Base-by-base conservation (phyloP, 2,329 filamentous ascomycete species). In the Calonectria naviculata region DNA sequence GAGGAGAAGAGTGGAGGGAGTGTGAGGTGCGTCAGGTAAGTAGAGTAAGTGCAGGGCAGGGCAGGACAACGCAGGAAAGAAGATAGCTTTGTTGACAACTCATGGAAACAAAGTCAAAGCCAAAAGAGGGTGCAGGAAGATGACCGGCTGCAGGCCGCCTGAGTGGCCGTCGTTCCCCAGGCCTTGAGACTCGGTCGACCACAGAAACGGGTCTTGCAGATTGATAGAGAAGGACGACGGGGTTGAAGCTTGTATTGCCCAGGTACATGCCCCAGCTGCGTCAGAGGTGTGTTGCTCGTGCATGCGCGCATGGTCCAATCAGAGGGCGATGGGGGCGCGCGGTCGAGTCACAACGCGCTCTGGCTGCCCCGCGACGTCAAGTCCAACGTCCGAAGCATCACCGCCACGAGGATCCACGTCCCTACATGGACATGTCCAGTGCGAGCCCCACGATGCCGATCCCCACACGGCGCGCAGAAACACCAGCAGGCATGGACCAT, bases 321-420 rank as follows among this genome's bases (percentile, higher is more conserved):
- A 71, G 21, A 41, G 44, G 21, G 47, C 71, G 67, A 70, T 54
- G 56, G 64, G 68, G 72, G 69, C 75, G 75, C 76, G 76, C 74
- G 70, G 68, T 74, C 74, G 74, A 73, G 68, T 71, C 66, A 72
- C 71, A 78, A 78, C 74, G 68, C 75, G 70, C 65, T 72, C 31
- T 61, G 29, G 54, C 67, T 65, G 34, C 67, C 67, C 67, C 67
- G 67, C 67, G 67, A 70, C 62, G 29, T 52, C 54, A 61, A 61
- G 65, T 67, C 63, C 38, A 42, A 54, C 58, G 49, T 34, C 62
- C 44, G 49, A 47, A 54, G 60, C 66, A 64, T 64, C 67, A 67
- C 65, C 65, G 65, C 67, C 67, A 69, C 67, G 67, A 65, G 61
- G 67, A 69, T 65, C 67, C 67, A 69, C 67, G 49, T 13, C 36